Percentiles rank a stretch among this genome's conserved stretches.
Evolutionary conservation across 495 filamentous ascomycete genomes (phyloP).

Genomic region (Cercophora sp.): DNA sequence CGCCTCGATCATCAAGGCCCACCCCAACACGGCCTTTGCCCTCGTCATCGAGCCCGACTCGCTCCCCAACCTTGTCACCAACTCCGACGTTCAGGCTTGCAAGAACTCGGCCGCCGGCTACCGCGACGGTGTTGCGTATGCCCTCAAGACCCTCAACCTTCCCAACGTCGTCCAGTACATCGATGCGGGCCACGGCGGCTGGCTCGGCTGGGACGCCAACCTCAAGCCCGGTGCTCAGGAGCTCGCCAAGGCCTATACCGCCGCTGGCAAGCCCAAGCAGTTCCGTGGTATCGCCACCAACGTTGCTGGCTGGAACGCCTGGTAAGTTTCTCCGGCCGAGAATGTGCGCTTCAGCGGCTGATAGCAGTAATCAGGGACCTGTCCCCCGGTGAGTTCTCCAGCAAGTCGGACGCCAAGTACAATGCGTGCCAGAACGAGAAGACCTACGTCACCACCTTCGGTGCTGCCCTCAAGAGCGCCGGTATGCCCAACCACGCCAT

Average conservation of each 20-base stretch:
- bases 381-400: conserved; percentile 62
- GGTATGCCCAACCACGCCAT: conserved; percentile 75
- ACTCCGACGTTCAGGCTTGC: conserved; percentile 60
- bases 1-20: conserved; percentile 49
- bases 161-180: conserved; percentile 81
- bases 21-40: conserved; percentile 51
- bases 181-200: conserved; percentile 77
- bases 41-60: conserved; percentile 72
- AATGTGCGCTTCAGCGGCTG: no score
- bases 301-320: conserved; percentile 74
- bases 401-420: conserved; percentile 52
- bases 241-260: conserved; percentile 63
- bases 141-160: conserved; percentile 65
- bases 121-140: conserved; percentile 67
- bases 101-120: conserved; percentile 59
- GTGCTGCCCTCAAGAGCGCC: conserved; percentile 52
- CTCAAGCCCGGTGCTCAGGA: conserved; percentile 65
- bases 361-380: conserved; percentile 38
- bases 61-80: conserved; percentile 77
- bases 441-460: conserved; percentile 64
- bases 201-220: conserved; percentile 81
- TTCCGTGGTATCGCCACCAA: conserved; percentile 75
- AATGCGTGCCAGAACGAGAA: conserved; percentile 67
- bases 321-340: no score
- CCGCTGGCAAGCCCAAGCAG: conserved; percentile 58